A percentile compares a stretch with the other conserved stretches of the same genome.
Conservation (phyloP, 169 alveolate genomes). For the Cryptosporidium canis region DNA sequence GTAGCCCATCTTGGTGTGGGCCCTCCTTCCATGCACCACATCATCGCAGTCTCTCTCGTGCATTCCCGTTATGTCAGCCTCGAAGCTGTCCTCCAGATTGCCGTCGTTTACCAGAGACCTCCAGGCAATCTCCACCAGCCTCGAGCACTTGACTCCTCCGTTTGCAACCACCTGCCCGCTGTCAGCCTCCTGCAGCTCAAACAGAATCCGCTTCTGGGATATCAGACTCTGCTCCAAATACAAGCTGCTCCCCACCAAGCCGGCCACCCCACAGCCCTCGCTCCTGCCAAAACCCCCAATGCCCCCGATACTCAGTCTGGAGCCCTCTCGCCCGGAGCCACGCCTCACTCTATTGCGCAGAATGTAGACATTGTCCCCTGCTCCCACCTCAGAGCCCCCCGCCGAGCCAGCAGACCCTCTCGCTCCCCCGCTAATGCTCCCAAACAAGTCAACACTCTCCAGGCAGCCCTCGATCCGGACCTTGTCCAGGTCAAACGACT, state of each 20-base stretch:
- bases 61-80: not conserved
- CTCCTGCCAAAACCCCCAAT: not conserved
- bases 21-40: not conserved
- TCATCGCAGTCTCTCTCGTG: not conserved
- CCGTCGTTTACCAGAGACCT: not conserved
- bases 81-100: not conserved
- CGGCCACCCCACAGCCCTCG: not conserved
- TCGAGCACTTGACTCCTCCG: slow-evolving; percentile 44
- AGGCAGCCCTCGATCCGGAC: slow-evolving; percentile 42
- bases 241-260: not conserved
- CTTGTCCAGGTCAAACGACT: slow-evolving; percentile 52
- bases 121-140: slow-evolving; percentile 41
- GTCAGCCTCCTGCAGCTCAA: slow-evolving; percentile 60
- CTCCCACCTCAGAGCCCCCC: not conserved
- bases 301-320: not conserved
- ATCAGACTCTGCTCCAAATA: slow-evolving; percentile 47
- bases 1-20: not conserved
- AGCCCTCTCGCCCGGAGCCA: not conserved
- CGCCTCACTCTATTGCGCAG: slow-evolving; percentile 5
- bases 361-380: slow-evolving; percentile 14
- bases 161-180: slow-evolving; percentile 55
- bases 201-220: slow-evolving; percentile 39
- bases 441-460: slow-evolving; percentile 8
- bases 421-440: not conserved
- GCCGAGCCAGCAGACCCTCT: not conserved